These are phyloP conservation scores for Quercus tomentella DNA, from an alignment of 331 rosid species.

Conservation along the genomic window DNA sequence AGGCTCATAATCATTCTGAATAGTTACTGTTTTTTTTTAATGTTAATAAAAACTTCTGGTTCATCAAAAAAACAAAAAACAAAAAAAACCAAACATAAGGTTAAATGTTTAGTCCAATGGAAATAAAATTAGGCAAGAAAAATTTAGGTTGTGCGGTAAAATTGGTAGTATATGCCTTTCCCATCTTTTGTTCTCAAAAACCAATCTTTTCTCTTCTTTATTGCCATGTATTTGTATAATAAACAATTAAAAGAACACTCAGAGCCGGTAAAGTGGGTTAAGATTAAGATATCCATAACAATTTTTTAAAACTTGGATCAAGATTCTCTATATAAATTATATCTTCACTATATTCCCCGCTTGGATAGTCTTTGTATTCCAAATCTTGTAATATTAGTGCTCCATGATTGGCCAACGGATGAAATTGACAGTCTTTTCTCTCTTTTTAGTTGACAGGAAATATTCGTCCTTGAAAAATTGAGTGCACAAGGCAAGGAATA, in stretches of 20 bases:
- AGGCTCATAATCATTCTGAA: too few species aligned
- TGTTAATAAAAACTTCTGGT: too few species aligned
- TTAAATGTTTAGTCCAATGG: too few species aligned
- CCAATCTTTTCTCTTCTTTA: neutral
- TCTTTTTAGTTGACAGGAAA: neutral
- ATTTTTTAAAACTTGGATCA: neutral
- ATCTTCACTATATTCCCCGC: neutral
- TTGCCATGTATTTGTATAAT: too few species aligned
- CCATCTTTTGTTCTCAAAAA: neutral
- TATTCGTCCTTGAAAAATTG: neutral
- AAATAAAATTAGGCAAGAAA: too few species aligned
- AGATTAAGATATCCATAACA: slow-evolving; percentile 15
- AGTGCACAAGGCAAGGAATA: neutral
- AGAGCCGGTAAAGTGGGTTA: slow-evolving; percentile 26
- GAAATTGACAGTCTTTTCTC: neutral
- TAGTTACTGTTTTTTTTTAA: too few species aligned
- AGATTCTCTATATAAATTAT: neutral
- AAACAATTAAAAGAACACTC: neutral
- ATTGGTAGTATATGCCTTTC: too few species aligned
- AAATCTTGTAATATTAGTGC: neutral
- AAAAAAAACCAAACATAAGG: too few species aligned
- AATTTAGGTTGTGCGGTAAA: too few species aligned
- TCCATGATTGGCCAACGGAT: neutral
- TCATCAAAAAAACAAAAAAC: too few species aligned
- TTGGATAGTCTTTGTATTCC: neutral